Base-by-base conservation (phyloP, 805 yeast species). In the Wilhelminamyces savonicus region DNA sequence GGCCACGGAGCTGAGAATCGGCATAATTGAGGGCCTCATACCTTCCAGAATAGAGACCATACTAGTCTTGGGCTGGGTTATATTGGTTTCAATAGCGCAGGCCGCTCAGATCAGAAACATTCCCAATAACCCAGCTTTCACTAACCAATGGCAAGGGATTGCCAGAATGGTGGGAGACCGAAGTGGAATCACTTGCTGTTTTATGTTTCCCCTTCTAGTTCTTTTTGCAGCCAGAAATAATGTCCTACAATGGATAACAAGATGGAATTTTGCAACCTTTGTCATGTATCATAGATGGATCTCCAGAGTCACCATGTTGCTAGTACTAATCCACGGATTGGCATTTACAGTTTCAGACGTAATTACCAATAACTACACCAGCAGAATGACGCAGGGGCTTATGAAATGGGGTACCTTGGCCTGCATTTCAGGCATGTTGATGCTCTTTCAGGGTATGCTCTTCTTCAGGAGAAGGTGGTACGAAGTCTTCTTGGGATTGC, bases 121-220 rank as follows among this genome's bases (percentile, higher is more conserved):
- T n/a, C n/a, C n/a, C n/a, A n/a, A n/a, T n/a, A n/a, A n/a, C n/a
- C n/a, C n/a, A n/a, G n/a, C n/a, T n/a, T n/a, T n/a, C n/a, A n/a
- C n/a, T n/a, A n/a, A n/a, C n/a, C n/a, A n/a, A n/a, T n/a, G n/a
- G n/a, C n/a, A n/a, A n/a, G n/a, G n/a, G n/a, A n/a, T n/a, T n/a
- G n/a, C n/a, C n/a, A n/a, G n/a, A n/a, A n/a, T n/a, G n/a, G n/a
- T n/a, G n/a, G n/a, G n/a, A n/a, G 74, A 75, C 41, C 59, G 84
- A 43, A 43, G 76, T 2, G 82, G 77, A 2, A 63, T 76, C 16
- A 46, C 74, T 25, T 54, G 46, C 6, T 50, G 65, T 3, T 60
- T 66, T n/a, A 19, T 36, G 11, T 15, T 33, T 25, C 47, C 48
- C 2, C 33, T 43, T 13, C 27, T 43, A 24, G 15, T 43, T 13